Percentiles rank a stretch among this genome's conserved stretches.
Conservation (phyloP, 2,329 filamentous ascomycete species). For the Aspergillus udagawae region DNA sequence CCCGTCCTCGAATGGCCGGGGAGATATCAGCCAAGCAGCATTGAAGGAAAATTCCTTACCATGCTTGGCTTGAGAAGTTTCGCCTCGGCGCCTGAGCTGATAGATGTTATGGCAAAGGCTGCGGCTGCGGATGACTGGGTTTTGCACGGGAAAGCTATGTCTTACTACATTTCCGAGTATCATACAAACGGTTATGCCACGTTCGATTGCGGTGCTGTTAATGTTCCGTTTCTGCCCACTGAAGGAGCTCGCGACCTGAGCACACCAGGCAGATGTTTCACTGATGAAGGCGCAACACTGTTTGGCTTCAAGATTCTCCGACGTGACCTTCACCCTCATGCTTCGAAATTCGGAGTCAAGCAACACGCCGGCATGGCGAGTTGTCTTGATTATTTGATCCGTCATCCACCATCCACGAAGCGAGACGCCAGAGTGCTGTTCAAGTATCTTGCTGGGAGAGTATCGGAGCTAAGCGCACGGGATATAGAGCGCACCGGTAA, state of each 20-base stretch:
- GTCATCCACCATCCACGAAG: slow-evolving; percentile 65
- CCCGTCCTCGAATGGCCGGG: slow-evolving; percentile 82
- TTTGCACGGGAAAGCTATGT: slow-evolving; percentile 66
- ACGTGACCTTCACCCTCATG: slow-evolving; percentile 72
- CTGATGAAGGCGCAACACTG: slow-evolving; percentile 69
- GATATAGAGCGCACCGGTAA: slow-evolving; percentile 59
- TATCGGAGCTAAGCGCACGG: slow-evolving; percentile 66
- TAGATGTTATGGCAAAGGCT: slow-evolving; percentile 69
- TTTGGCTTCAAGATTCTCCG: slow-evolving; percentile 78
- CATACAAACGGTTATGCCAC: slow-evolving; percentile 69
- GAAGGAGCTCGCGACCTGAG: slow-evolving; percentile 64
- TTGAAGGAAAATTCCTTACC: slow-evolving; percentile 71
- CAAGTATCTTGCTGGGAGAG: slow-evolving; percentile 73
- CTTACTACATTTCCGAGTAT: slow-evolving; percentile 79
- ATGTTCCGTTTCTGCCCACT: slow-evolving; percentile 66
- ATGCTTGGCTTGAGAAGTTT: slow-evolving; percentile 68
- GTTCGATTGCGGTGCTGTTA: slow-evolving; percentile 56
- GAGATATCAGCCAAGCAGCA: slow-evolving; percentile 59
- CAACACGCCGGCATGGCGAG: slow-evolving; percentile 72
- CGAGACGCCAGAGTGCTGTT: slow-evolving; percentile 69
- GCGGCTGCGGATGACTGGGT: slow-evolving; percentile 48
- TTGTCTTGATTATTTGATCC: slow-evolving; percentile 70
- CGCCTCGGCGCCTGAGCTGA: slow-evolving; percentile 69
- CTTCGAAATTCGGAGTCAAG: slow-evolving; percentile 80
- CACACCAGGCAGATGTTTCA: slow-evolving; percentile 73